A percentile compares a stretch with the other conserved stretches of the same genome.
phyloP scores from a whole-genome alignment of 306 rosid genomes.

The Acacia acuminata region DNA sequence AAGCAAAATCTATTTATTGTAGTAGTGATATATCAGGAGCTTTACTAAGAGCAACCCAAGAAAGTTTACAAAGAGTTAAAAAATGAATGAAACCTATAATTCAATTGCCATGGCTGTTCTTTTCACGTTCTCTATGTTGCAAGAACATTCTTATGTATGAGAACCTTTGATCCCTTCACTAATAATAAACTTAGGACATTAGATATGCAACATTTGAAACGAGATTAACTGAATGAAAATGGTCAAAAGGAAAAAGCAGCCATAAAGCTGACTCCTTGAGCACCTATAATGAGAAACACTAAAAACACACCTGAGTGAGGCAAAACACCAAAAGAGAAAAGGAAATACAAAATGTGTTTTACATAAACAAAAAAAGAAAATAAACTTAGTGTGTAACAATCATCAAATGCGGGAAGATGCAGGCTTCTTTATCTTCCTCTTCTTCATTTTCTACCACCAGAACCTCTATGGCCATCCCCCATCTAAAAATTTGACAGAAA shows the following conservation, averaged over 20 bases:
- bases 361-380: neutral
- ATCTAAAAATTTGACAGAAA: neutral
- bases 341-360: neutral
- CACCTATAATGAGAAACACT: neutral
- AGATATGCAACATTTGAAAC: neutral
- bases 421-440: neutral
- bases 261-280: neutral
- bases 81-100: neutral
- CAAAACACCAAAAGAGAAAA: neutral
- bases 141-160: neutral
- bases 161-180: neutral
- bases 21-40: neutral
- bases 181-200: neutral
- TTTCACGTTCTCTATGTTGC: neutral
- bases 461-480: neutral
- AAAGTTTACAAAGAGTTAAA: neutral
- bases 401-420: neutral
- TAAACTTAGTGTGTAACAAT: neutral
- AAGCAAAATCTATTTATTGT: too few relatives aligned
- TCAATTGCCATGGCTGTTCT: neutral
- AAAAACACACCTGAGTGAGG: neutral
- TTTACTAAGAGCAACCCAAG: neutral
- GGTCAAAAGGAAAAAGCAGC: neutral
- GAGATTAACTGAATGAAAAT: neutral
- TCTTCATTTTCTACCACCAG: neutral